Base-by-base conservation (phyloP, 768 basidiomycete species). In the Mycena vulgaris region DNA sequence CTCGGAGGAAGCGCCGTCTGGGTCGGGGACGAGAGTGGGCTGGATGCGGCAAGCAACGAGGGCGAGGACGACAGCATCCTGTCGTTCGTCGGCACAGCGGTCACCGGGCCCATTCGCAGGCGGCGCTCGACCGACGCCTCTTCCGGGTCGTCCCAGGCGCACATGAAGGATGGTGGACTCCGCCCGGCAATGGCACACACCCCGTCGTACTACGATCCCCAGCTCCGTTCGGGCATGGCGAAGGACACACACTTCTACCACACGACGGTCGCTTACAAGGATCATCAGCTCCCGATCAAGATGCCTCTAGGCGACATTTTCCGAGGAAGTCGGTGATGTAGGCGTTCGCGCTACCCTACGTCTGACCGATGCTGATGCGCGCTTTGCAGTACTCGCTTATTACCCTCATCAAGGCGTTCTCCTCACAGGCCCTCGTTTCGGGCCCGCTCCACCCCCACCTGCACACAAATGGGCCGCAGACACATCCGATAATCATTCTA, bases 321-420 rank as follows among this genome's bases (percentile, higher is more conserved):
- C 94, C 0, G 95, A 97, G 79, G 98, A 99, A 85, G 95, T 99
- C 65, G 97, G 98, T 51, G 97, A 98, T 80, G 97, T 98, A 78
- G 85, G 80, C 84, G 51, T 37, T 69, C 55, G 58, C 63, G 57
- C 45, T 66, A 10, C 58, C 25, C 37, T 42, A 33, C 31, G 33
- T 57, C 21, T 19, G 23, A 17, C 39, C 42, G 28, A 47, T n/a
- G n/a, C 68, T 93, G 92, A 71, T 88, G 58, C 90, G 94, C 78
- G 92, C 92, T 5, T 97, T 98, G 79, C 48, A 73, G 71, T 73
- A 73, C 49, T 73, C 71, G n/a, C 68, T 73, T 25, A 73, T 88
- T 75, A 79, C 85, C 76, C 85, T 76, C 71, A 89, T 86, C 78
- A 88, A 82, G 37, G 68, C 71, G 11, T 73, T 73, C 39, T 73